phyloP scores from a whole-genome alignment of 768 basidiomycete genomes.

The Mycena indigotica region DNA sequence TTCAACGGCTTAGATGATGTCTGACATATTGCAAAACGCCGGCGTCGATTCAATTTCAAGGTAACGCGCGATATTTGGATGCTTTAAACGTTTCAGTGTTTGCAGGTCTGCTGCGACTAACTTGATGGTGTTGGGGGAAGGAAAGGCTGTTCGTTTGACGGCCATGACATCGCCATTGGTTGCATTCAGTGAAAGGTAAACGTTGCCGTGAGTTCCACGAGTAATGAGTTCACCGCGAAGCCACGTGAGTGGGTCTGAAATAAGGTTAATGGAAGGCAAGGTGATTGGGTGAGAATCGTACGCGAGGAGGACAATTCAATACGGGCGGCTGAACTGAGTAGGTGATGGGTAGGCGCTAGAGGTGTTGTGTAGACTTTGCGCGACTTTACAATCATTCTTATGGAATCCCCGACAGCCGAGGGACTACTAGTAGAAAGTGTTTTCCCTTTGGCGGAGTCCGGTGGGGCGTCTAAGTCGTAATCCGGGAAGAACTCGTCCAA shows the following conservation, averaged over 20 bases:
- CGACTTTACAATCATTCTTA: no score
- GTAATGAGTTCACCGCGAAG: slow-evolving; percentile 55
- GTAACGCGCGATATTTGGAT: slow-evolving; percentile 96
- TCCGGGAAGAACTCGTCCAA: slow-evolving; percentile 97
- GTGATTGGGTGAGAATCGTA: slow-evolving; percentile 68
- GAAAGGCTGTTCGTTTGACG: slow-evolving; percentile 97
- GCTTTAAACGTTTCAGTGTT: slow-evolving; percentile 93
- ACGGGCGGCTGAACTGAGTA: no score
- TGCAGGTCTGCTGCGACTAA: slow-evolving; percentile 96
- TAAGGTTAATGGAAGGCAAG: no score
- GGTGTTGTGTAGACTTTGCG: no score
- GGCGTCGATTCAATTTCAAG: slow-evolving; percentile 92
- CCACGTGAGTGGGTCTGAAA: background rate
- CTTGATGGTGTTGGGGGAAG: slow-evolving; percentile 93
- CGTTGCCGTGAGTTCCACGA: slow-evolving; percentile 93
- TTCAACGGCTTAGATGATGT: slow-evolving; percentile 23
- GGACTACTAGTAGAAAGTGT: no score
- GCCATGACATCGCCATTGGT: slow-evolving; percentile 99
- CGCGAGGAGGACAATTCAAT: slow-evolving; percentile 55
- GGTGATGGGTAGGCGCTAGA: no score
- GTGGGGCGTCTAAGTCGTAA: no score
- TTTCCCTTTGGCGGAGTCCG: no score
- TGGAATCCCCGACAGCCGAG: no score
- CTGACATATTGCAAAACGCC: slow-evolving; percentile 88
- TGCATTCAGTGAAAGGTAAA: slow-evolving; percentile 94